Percentiles rank a stretch among this genome's conserved stretches.
phyloP scores from a whole-genome alignment of 2,329 filamentous ascomycete species.

The Talaromyces sp. region DNA sequence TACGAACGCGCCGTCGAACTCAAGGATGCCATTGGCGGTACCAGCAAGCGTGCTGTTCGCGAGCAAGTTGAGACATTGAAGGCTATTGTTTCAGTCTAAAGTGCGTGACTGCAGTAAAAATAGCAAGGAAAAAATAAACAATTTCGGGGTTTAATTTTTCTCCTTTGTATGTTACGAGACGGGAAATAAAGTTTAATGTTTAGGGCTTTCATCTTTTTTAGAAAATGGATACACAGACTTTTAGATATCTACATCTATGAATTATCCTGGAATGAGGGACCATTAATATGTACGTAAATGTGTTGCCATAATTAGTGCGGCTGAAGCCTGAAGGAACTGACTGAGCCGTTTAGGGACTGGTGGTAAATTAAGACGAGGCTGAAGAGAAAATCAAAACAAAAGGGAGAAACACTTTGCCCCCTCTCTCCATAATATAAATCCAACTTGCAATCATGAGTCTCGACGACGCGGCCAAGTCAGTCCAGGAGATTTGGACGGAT shows the following conservation, averaged over 20 bases:
- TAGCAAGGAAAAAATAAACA: not conserved
- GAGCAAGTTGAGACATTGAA: constrained; percentile 63
- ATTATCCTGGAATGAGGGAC: not conserved
- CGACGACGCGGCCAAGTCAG: not conserved
- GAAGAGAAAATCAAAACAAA: not conserved
- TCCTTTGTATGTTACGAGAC: not conserved
- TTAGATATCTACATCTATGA: not conserved
- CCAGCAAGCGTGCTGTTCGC: constrained; percentile 63
- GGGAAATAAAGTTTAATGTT: not conserved
- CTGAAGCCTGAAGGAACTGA: not conserved
- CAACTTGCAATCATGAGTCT: not conserved
- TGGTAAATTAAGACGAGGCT: not conserved
- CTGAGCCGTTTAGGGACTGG: not conserved
- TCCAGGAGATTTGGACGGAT: not conserved
- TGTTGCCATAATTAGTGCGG: no score
- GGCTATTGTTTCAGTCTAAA: constrained; percentile 42
- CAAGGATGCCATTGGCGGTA: constrained; percentile 70
- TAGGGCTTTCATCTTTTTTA: not conserved
- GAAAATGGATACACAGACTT: not conserved
- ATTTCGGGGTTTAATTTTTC: not conserved
- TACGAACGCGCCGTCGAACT: constrained; percentile 81
- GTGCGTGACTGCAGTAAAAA: constrained; percentile 1
- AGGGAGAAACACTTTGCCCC: no score
- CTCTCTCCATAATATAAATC: no score
- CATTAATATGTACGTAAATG: no score